Conservation (phyloP, 140 eudicot species). For the Senecio squalidus region DNA sequence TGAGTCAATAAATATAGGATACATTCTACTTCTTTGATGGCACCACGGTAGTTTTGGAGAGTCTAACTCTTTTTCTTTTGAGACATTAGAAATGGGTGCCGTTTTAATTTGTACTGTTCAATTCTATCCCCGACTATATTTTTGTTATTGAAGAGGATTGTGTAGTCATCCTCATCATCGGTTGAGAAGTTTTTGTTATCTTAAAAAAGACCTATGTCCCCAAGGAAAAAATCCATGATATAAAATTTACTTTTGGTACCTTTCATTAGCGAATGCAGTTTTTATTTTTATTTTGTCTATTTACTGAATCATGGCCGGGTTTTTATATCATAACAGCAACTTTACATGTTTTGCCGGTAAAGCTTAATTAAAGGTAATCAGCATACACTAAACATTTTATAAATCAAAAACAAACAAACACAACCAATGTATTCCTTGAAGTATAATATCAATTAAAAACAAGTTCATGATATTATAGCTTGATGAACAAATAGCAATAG, state of each 20-base stretch:
- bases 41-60: conserved; percentile 26
- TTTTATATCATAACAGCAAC: background rate
- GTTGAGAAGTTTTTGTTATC: conserved; percentile 32
- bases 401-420: background rate
- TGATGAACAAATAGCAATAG: too few relatives aligned
- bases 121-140: conserved; percentile 5
- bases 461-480: too few relatives aligned
- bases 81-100: conserved; percentile 14
- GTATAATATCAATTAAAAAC: too few relatives aligned
- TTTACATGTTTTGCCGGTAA: too few relatives aligned
- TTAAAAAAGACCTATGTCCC: conserved; percentile 8
- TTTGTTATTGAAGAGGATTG: conserved; percentile 22
- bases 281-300: background rate
- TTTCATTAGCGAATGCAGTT: background rate
- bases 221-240: conserved; percentile 23
- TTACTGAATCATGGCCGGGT: background rate
- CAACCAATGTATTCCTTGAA: too few relatives aligned
- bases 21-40: conserved; percentile 15
- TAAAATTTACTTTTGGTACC: conserved; percentile 21
- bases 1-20: conserved; percentile 31
- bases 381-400: too few relatives aligned
- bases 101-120: conserved; percentile 12
- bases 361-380: too few relatives aligned
- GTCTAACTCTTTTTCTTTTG: conserved; percentile 16
- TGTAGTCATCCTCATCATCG: conserved; percentile 13